Conservation (phyloP, 352 stramenopile species). For the Phytopythium aichiense region DNA sequence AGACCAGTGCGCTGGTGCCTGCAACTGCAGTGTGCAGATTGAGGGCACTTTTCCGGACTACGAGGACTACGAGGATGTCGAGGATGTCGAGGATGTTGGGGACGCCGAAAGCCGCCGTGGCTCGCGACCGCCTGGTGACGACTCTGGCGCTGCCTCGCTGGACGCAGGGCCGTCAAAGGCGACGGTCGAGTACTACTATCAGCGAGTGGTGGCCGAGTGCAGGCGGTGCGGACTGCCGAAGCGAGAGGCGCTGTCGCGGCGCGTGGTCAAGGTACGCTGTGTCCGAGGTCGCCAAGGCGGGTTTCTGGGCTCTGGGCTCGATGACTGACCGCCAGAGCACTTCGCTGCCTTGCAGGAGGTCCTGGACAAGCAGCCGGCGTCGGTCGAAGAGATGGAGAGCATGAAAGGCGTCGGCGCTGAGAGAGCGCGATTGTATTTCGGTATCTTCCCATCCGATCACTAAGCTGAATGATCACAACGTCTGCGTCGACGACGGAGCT, state of each 20-base stretch:
- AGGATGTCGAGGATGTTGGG: neutral
- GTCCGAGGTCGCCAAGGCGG: neutral
- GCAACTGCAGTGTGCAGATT: conserved; percentile 18
- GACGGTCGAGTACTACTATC: conserved; percentile 61
- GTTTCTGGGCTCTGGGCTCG: neutral
- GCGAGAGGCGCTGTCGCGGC: conserved; percentile 49
- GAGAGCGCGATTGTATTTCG: conserved; percentile 54
- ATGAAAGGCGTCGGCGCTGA: conserved; percentile 47
- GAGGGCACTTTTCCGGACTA: neutral
- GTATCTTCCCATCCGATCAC: conserved; percentile 31
- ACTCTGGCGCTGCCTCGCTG: neutral
- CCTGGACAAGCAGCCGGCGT: conserved; percentile 32
- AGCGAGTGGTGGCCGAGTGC: conserved; percentile 39
- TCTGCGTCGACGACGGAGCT: neutral
- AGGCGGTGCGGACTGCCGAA: conserved; percentile 43
- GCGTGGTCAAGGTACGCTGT: conserved; percentile 34
- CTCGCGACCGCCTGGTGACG: neutral
- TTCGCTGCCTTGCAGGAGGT: conserved; percentile 30
- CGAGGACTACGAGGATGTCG: neutral
- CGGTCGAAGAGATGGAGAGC: conserved; percentile 54
- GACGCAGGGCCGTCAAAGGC: conserved; percentile 15
- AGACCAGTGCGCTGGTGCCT: conserved; percentile 14
- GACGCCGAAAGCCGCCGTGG: neutral
- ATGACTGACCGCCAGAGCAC: neutral
- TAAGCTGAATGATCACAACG: neutral